These are phyloP conservation scores for Tricholoma bakamatsutake DNA, from an alignment of 768 basidiomycete species.

Conservation along the genomic window DNA sequence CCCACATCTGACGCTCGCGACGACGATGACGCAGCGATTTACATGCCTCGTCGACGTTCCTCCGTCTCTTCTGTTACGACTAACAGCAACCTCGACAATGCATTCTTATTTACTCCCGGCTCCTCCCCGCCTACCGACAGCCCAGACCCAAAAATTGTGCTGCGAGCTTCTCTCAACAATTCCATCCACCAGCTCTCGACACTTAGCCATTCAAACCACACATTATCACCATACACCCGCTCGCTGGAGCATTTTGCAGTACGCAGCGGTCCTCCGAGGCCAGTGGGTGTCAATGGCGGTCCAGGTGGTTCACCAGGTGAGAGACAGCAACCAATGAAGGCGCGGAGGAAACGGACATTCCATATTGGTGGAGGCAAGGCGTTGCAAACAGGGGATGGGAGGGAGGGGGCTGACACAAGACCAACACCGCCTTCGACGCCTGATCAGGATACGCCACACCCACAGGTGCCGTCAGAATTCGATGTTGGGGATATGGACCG, in stretches of 20 bases:
- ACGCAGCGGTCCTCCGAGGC: constrained; percentile 73
- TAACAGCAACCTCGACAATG: constrained; percentile 17
- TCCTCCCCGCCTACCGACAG: constrained; percentile 24
- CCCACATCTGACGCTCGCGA: constrained; percentile 33
- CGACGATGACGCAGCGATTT: constrained; percentile 17
- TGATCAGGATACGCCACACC: background rate
- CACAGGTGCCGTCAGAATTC: constrained; percentile 39
- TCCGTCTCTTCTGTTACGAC: constrained; percentile 27
- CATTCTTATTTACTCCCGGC: constrained; percentile 15
- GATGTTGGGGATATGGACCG: constrained; percentile 69
- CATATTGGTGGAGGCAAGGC: constrained; percentile 38
- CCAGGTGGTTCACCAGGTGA: constrained; percentile 23
- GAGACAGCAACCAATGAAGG: constrained; percentile 54
- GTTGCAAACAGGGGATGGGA: constrained; percentile 5
- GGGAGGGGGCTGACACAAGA: constrained; percentile 11
- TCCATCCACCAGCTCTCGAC: constrained; percentile 83
- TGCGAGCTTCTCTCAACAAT: constrained; percentile 60
- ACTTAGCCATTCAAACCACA: constrained; percentile 86
- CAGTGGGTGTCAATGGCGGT: constrained; percentile 8
- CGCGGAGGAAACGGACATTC: constrained; percentile 70
- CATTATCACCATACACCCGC: constrained; percentile 89
- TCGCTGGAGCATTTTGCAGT: constrained; percentile 90
- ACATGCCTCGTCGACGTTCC: constrained; percentile 27
- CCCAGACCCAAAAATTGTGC: constrained; percentile 49
- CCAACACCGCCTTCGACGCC: background rate